Evolutionary conservation across 2,329 filamentous ascomycete genomes (phyloP).

Genomic region (Keithomyces neogunnii): DNA sequence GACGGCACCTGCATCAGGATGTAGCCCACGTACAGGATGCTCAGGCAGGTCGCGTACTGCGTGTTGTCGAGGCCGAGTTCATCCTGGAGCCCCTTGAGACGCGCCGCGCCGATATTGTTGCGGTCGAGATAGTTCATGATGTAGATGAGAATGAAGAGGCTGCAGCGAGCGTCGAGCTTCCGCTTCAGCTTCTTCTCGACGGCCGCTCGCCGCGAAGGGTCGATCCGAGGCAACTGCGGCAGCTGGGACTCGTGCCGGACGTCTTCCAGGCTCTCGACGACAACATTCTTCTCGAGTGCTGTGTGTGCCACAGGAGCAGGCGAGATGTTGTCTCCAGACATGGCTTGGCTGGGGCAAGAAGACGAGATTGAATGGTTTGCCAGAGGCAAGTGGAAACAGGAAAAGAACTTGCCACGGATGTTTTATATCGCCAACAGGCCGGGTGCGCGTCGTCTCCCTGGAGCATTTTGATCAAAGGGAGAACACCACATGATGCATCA

Average conservation of each 20-base stretch:
- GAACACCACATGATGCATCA: neutral
- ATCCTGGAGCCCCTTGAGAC: constrained; percentile 53
- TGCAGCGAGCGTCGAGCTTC: constrained; percentile 63
- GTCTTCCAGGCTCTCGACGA: constrained; percentile 4
- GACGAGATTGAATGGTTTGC: neutral
- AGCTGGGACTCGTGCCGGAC: neutral
- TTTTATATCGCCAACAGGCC: neutral
- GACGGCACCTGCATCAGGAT: constrained; percentile 55
- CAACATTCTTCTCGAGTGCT: constrained; percentile 7
- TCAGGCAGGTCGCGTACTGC: constrained; percentile 55
- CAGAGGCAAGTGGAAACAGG: neutral
- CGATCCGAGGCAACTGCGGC: constrained; percentile 12
- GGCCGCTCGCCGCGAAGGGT: constrained; percentile 38
- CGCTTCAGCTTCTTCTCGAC: constrained; percentile 59
- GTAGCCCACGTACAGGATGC: constrained; percentile 59
- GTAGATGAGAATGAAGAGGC: constrained; percentile 64
- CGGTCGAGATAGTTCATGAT: constrained; percentile 65
- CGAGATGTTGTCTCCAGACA: constrained; percentile 12
- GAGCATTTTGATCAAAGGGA: too few species aligned
- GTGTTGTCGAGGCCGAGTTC: constrained; percentile 48
- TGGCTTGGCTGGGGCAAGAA: neutral
- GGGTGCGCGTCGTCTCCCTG: too few species aligned
- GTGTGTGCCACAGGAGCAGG: constrained; percentile 2
- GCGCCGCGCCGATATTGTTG: constrained; percentile 60
- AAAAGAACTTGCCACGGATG: neutral